Percentiles rank a stretch among this genome's conserved stretches.
phyloP scores from a whole-genome alignment of 768 basidiomycete species.

The Suillus discolor region DNA sequence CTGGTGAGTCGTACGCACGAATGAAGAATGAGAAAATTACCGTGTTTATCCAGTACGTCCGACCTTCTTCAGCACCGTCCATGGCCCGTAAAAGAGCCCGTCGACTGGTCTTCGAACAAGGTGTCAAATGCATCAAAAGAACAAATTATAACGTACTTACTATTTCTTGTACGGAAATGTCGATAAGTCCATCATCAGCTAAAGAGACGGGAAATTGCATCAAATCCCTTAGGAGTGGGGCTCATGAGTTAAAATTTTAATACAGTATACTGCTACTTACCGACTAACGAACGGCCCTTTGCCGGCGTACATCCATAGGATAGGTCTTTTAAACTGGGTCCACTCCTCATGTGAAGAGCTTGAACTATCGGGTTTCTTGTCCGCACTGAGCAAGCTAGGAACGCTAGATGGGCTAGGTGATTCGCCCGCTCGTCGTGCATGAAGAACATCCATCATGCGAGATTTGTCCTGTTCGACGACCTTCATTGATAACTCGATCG shows the following conservation, averaged over 20 bases:
- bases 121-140: constrained; percentile 12
- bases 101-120: constrained; percentile 35
- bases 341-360: constrained; percentile 59
- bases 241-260: constrained; percentile 8
- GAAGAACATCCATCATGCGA: constrained; percentile 61
- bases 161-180: constrained; percentile 64
- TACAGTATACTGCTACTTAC: constrained; percentile 34
- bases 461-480: constrained; percentile 69
- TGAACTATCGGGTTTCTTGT: constrained; percentile 21
- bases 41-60: constrained; percentile 59
- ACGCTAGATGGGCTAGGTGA: constrained; percentile 11
- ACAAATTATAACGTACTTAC: constrained; percentile 39
- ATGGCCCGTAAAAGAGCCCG: constrained; percentile 53
- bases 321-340: constrained; percentile 67
- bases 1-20: constrained; percentile 14
- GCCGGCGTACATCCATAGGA: constrained; percentile 74
- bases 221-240: constrained; percentile 50
- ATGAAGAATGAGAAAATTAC: constrained; percentile 39
- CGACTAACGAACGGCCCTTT: constrained; percentile 76
- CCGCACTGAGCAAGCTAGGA: constrained; percentile 14
- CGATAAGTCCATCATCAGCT: constrained; percentile 79
- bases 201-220: constrained; percentile 86
- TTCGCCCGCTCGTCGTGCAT: constrained; percentile 37
- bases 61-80: constrained; percentile 64
- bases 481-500: constrained; percentile 71